Conservation (phyloP, 2,329 filamentous ascomycete species). For the Chrysoporthe deuterocubensis region DNA sequence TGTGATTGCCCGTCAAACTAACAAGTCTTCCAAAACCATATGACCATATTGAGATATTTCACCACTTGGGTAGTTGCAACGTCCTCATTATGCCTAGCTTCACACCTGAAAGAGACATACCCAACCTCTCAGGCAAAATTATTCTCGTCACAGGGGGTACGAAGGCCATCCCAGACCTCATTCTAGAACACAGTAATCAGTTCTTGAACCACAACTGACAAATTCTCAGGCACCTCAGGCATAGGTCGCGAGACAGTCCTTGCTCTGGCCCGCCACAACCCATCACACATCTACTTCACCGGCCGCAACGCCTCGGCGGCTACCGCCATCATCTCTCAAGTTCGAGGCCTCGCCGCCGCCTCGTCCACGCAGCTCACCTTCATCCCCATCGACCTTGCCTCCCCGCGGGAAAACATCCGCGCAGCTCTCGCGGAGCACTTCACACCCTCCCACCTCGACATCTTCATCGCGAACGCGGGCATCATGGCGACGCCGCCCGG, state of each 20-base stretch:
- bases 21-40: too few species aligned
- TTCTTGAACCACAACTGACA: neutral
- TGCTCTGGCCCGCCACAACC: constrained; percentile 47
- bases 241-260: constrained; percentile 47
- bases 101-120: constrained; percentile 41
- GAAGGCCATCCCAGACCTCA: neutral
- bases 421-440: neutral
- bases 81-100: constrained; percentile 30
- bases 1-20: neutral
- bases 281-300: constrained; percentile 57
- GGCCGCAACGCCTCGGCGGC: constrained; percentile 51
- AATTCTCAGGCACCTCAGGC: constrained; percentile 40
- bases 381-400: constrained; percentile 50
- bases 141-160: constrained; percentile 49
- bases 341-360: neutral
- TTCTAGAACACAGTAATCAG: neutral
- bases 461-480: constrained; percentile 43
- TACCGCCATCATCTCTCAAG: constrained; percentile 41
- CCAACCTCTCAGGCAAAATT: constrained; percentile 42
- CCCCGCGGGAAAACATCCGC: constrained; percentile 44
- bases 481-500: constrained; percentile 43
- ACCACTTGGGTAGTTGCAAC: neutral
- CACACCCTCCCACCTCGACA: neutral
- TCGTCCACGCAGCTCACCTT: neutral
- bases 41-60: neutral